These are phyloP conservation scores for Collybiopsis luxurians DNA, from an alignment of 768 basidiomycete species.

Conservation along the genomic window DNA sequence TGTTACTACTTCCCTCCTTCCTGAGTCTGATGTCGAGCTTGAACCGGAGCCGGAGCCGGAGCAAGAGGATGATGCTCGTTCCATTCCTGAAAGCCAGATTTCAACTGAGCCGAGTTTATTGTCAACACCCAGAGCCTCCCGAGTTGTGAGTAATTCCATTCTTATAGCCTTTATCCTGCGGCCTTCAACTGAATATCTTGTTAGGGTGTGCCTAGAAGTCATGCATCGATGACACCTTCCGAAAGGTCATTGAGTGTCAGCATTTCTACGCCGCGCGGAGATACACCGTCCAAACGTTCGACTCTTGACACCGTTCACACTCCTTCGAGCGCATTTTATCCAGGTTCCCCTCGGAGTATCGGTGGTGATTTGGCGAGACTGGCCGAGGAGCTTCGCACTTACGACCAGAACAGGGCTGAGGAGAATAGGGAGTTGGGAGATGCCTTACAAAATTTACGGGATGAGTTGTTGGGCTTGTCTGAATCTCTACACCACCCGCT, in stretches of 20 bases:
- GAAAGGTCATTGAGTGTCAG: conserved; percentile 46
- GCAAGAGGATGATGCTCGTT: conserved; percentile 7
- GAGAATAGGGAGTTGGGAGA: conserved; percentile 65
- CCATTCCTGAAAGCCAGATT: conserved; percentile 7
- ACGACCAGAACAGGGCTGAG: conserved; percentile 56
- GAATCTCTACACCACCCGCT: conserved; percentile 47
- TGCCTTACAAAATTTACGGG: conserved; percentile 67
- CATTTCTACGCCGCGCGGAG: conserved; percentile 44
- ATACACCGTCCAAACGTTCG: conserved; percentile 47
- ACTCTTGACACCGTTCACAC: conserved; percentile 42
- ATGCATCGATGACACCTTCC: not conserved
- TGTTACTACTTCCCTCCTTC: conserved; percentile 34
- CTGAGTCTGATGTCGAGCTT: conserved; percentile 21
- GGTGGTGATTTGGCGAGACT: conserved; percentile 40
- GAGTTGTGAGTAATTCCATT: conserved; percentile 21
- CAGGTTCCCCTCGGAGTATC: not conserved
- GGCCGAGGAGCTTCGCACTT: conserved; percentile 53
- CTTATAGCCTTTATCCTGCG: not conserved
- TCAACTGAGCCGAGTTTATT: conserved; percentile 12
- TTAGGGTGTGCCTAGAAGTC: conserved; percentile 1
- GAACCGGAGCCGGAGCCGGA: conserved; percentile 4
- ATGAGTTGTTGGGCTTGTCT: conserved; percentile 65
- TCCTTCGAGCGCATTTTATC: conserved; percentile 31
- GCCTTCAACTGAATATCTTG: conserved; percentile 19
- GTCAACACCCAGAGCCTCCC: conserved; percentile 17